phyloP scores from a whole-genome alignment of 495 filamentous ascomycete genomes.

The Daldinia concentrica region DNA sequence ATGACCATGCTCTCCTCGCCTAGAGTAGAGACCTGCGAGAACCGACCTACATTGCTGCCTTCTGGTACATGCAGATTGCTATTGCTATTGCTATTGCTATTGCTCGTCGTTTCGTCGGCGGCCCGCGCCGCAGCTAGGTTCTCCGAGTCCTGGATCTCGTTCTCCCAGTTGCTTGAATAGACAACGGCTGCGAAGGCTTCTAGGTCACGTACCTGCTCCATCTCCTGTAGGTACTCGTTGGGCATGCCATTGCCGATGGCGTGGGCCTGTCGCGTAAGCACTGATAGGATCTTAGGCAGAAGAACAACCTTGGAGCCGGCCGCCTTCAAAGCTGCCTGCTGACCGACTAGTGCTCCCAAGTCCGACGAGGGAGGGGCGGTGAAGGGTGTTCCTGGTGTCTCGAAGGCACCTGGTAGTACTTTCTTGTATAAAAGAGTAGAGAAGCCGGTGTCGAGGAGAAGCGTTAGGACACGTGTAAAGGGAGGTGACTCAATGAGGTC shows the following conservation, averaged over 20 bases:
- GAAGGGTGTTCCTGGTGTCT: constrained; percentile 60
- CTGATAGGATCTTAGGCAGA: constrained; percentile 86
- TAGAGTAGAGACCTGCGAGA: constrained; percentile 38
- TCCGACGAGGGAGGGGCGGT: constrained; percentile 38
- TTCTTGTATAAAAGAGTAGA: constrained; percentile 81
- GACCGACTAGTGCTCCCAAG: constrained; percentile 42
- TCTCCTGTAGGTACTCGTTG: constrained; percentile 87
- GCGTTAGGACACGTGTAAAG: constrained; percentile 82
- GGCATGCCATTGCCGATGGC: constrained; percentile 83
- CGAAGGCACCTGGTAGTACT: constrained; percentile 79
- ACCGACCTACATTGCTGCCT: constrained; percentile 5
- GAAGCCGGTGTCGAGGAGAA: constrained; percentile 88
- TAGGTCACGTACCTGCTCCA: constrained; percentile 86
- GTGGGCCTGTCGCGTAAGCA: constrained; percentile 88
- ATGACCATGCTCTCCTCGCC: constrained; percentile 57
- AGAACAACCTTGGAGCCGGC: constrained; percentile 69
- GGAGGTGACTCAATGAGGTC: constrained; percentile 94
- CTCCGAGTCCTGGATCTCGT: constrained; percentile 68
- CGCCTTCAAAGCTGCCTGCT: constrained; percentile 51
- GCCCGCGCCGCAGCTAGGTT: constrained; percentile 31
- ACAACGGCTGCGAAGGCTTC: constrained; percentile 94
- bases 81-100: constrained; percentile 7
- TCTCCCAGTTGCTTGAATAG: constrained; percentile 86
- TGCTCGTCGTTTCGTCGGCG: constrained; percentile 18
- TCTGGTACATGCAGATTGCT: constrained; percentile 17